A percentile compares a stretch with the other conserved stretches of the same genome.
These are phyloP conservation scores for Bocquillonia castaneifolia DNA, from an alignment of 441 rosid genomes.

Conservation along the genomic window DNA sequence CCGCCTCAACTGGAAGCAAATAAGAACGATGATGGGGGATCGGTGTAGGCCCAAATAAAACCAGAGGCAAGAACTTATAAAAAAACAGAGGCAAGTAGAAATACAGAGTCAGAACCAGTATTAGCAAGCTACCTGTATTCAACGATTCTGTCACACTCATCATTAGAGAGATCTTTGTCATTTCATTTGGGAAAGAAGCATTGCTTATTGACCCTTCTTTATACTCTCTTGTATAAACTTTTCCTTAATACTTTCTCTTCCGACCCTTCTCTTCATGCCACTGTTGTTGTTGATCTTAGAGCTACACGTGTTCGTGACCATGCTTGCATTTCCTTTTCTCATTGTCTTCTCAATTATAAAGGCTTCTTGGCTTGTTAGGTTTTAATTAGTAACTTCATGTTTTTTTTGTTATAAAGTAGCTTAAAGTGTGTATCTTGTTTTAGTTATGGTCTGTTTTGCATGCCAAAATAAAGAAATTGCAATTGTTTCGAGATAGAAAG, in stretches of 20 bases:
- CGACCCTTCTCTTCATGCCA: conserved; percentile 62
- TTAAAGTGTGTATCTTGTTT: too few species aligned
- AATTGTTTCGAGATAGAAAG: too few species aligned
- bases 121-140: conserved; percentile 88
- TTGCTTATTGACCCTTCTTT: conserved; percentile 85
- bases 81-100: conserved; percentile 84
- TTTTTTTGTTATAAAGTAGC: too few species aligned
- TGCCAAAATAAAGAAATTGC: too few species aligned
- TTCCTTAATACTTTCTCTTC: conserved; percentile 74
- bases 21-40: conserved; percentile 43
- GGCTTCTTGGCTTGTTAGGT: conserved; percentile 96
- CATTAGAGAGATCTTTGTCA: conserved; percentile 74
- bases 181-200: conserved; percentile 93
- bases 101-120: conserved; percentile 91
- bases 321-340: conserved; percentile 92
- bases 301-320: conserved; percentile 84
- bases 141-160: conserved; percentile 80
- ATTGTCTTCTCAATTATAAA: conserved; percentile 89
- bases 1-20: conserved; percentile 16
- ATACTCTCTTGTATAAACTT: conserved; percentile 81
- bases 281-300: conserved; percentile 84
- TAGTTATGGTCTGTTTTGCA: too few species aligned
- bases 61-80: too few species aligned
- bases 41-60: conserved; percentile 72
- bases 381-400: too few species aligned